Evolutionary conservation across 2,329 filamentous ascomycete genomes (phyloP).

Genomic region (Drechmeria coniospora): DNA sequence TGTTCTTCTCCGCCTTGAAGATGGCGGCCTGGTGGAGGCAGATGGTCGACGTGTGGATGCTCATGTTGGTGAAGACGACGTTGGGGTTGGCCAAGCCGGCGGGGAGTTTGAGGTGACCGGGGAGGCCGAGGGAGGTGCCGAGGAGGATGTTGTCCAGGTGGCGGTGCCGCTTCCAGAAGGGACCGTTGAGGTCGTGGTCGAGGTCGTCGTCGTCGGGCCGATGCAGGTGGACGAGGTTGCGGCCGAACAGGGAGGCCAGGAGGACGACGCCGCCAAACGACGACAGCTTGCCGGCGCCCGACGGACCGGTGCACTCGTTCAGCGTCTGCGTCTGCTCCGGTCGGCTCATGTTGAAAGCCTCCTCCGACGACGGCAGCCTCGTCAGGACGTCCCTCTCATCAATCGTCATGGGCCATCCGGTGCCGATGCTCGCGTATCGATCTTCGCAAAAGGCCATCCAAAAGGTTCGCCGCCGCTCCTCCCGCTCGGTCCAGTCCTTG

Average conservation of each 20-base stretch:
- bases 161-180: constrained; percentile 90
- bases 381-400: constrained; percentile 87
- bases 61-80: constrained; percentile 89
- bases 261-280: constrained; percentile 67
- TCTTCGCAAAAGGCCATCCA: constrained; percentile 91
- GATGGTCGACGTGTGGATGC: constrained; percentile 89
- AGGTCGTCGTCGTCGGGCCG: constrained; percentile 67
- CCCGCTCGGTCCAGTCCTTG: constrained; percentile 84
- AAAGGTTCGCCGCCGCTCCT: constrained; percentile 82
- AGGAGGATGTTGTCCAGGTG: constrained; percentile 80
- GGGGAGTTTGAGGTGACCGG: constrained; percentile 65
- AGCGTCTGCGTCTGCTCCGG: constrained; percentile 58
- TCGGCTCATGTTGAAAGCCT: constrained; percentile 68
- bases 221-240: constrained; percentile 82
- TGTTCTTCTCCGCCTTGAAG: constrained; percentile 88
- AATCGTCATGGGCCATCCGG: constrained; percentile 90
- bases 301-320: constrained; percentile 50
- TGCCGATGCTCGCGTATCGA: constrained; percentile 87
- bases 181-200: constrained; percentile 77
- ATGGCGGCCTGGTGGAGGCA: constrained; percentile 98
- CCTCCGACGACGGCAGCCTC: constrained; percentile 68
- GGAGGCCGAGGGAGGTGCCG: constrained; percentile 74
- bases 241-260: constrained; percentile 79
- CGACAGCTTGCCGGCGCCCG: constrained; percentile 60
- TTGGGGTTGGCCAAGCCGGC: constrained; percentile 63